Base-by-base conservation (phyloP, 2,329 filamentous ascomycete genomes). In the Diaporthe humulicola region DNA sequence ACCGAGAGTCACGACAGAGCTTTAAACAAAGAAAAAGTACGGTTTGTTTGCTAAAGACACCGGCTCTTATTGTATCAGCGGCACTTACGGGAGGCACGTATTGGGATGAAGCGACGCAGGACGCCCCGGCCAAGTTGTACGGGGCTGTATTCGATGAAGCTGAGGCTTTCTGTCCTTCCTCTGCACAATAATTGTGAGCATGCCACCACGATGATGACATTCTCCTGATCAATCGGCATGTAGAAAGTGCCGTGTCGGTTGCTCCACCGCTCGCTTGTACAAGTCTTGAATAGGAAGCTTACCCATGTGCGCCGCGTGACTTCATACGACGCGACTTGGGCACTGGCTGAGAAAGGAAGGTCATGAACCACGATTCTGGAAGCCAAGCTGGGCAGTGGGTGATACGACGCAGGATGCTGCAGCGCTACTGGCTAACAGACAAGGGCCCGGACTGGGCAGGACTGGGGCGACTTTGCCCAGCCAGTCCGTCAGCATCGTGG, bases 281-380 rank as follows among this genome's bases (percentile, higher is more conserved):
- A 38, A 54, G 64, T 5, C 64, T 69, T 40, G 33, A 67, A 38
- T 19, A 42, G 58, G 38, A 67, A 67, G 61, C 40, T 48, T 19
- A 17, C 45, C 61, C 22, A 12, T 38, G 33, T 38, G 64, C 64
- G 48, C 48, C 48, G 45, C 64, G n/a, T 40, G 64, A 69, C 60
- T n/a, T 33, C 38, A 45, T 64, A 17, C 38, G 60, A 42, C 48
- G 33, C 48, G 64, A 54, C 64, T 40, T 69, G 45, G 64, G 48
- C n/a, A 54, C 33, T 69, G 64, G 64, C 64, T 30, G 9, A 25
- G 64, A 69, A 54, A 54, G 45, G 64, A 69, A 69, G 64, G 64
- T 69, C 64, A 69, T n/a, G 40, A 54, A 17, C 38, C 48, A 54
- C 48, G 38, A 28, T 54, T 69, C 48, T 40, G 45, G 48, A 40